Base-by-base conservation (phyloP, 148 eudicot species). In the Limonium bicolor region DNA sequence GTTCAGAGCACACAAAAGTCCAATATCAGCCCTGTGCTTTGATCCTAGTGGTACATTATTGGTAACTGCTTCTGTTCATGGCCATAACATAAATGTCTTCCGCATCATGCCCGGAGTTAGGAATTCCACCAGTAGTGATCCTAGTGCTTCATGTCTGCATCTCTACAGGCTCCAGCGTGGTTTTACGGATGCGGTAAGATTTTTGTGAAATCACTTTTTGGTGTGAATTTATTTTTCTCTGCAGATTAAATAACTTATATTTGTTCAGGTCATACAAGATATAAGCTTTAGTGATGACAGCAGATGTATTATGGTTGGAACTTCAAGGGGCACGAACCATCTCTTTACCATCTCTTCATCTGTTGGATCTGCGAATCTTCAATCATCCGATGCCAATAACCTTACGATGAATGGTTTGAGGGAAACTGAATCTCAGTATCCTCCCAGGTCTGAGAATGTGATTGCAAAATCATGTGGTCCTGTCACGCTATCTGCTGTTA, bases 131-230 rank as follows among this genome's bases (percentile, higher is more conserved):
- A n/a, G n/a, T n/a, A n/a, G n/a, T n/a, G n/a, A n/a, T n/a, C n/a
- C n/a, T n/a, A 28, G 34, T 34, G 6, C 39, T 11, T 32, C 53
- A 2, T 69, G 63, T 51, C 59, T 66, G 43, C 94, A 82, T 61
- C 82, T 87, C 24, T 87, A 78, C 55, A 73, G 70, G 71, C 73
- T 87, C 53, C 94, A 87, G 36, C 96, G 96, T 53, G 94, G 94
- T 46, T 42, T 78, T 13, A 87, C 87, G 16, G 68, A 70, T 56
- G 96, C 96, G 36, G 96, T 87, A 76, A 68, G 86, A 10, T 19
- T 30, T 20, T 61, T 50, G 11, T 27, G 2, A 35, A 19, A n/a
- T 35, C 18, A 39, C 24, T 19, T 32, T 49, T 42, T 39, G 16
- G 27, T 41, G 19, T 30, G 35, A 38, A 36, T 41, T 46, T 28